These are phyloP conservation scores for Lipomyces lipofer DNA, from an alignment of 805 yeast genomes.

Conservation along the genomic window DNA sequence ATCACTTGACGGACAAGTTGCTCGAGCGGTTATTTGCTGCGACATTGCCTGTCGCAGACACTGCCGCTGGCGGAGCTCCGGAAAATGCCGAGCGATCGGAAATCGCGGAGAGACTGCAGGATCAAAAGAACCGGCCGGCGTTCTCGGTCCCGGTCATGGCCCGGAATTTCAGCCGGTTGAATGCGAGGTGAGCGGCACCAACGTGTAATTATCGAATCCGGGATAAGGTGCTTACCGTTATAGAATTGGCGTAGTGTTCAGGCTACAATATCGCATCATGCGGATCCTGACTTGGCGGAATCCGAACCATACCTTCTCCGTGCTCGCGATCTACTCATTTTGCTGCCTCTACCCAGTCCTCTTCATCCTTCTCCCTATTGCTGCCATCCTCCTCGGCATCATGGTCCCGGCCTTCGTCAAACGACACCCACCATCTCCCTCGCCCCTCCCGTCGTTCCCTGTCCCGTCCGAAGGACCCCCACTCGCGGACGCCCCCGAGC, in stretches of 20 bases:
- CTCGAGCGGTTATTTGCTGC: conserved; percentile 27
- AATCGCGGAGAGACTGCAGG: conserved; percentile 24
- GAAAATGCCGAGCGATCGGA: no score
- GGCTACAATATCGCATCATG: conserved; percentile 59
- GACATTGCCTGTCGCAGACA: conserved; percentile 20
- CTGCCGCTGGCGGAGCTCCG: conserved; percentile 1
- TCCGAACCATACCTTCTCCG: conserved; percentile 67
- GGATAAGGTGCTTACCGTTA: no score
- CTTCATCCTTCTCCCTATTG: conserved; percentile 61
- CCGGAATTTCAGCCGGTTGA: conserved; percentile 58
- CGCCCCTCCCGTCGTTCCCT: conserved; percentile 36
- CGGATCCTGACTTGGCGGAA: conserved; percentile 71
- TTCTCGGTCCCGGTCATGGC: conserved; percentile 56
- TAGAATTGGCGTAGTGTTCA: conserved; percentile 58
- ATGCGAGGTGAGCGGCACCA: conserved; percentile 37
- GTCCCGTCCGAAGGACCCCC: conserved; percentile 33
- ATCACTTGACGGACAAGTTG: conserved; percentile 27
- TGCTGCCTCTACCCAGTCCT: conserved; percentile 72
- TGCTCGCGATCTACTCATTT: conserved; percentile 60
- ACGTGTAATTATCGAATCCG: background rate
- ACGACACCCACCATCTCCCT: conserved; percentile 57
- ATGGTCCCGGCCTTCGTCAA: conserved; percentile 70
- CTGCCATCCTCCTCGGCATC: conserved; percentile 55
- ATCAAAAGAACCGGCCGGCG: conserved; percentile 30
- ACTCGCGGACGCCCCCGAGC: conserved; percentile 27